Evolutionary conservation across 1,284 basidiomycete genomes (phyloP).

Genomic region (Pseudozyma tsukubaensis): DNA sequence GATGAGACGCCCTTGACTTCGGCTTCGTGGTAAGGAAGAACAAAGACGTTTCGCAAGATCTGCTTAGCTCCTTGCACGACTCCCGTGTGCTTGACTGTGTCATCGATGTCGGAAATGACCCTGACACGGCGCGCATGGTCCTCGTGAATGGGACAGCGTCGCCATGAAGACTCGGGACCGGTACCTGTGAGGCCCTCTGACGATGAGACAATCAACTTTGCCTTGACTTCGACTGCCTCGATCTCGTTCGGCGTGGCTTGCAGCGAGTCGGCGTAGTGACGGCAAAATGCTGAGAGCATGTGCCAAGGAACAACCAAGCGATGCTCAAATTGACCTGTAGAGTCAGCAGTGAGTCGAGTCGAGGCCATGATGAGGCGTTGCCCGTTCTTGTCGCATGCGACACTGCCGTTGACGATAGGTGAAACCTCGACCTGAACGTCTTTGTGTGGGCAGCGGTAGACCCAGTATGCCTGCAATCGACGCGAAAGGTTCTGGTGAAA

Average conservation of each 20-base stretch:
- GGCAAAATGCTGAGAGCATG: conserved; percentile 50
- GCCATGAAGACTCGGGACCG: conserved; percentile 29
- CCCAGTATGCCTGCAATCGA: conserved; percentile 58
- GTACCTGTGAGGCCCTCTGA: neutral
- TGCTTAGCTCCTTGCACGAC: conserved; percentile 67
- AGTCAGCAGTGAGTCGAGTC: conserved; percentile 37
- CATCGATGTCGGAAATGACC: conserved; percentile 93
- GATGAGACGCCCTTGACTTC: conserved; percentile 86
- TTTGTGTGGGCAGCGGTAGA: conserved; percentile 46
- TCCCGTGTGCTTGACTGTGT: conserved; percentile 80
- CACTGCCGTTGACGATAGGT: conserved; percentile 39
- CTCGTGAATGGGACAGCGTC: conserved; percentile 36
- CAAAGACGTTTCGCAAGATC: conserved; percentile 71
- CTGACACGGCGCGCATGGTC: conserved; percentile 42
- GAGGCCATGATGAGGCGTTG: conserved; percentile 37
- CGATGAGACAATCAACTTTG: conserved; percentile 17
- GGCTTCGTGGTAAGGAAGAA: conserved; percentile 76
- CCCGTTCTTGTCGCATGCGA: conserved; percentile 24
- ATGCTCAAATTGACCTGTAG: conserved; percentile 42
- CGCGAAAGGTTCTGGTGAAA: conserved; percentile 51
- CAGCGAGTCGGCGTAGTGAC: conserved; percentile 23
- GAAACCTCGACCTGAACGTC: conserved; percentile 54
- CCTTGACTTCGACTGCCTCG: conserved; percentile 39
- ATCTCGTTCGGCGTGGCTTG: conserved; percentile 25
- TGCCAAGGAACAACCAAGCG: conserved; percentile 47